Conservation (phyloP, 2,329 filamentous ascomycete genomes). For the Ceratocystis cubensis region DNA sequence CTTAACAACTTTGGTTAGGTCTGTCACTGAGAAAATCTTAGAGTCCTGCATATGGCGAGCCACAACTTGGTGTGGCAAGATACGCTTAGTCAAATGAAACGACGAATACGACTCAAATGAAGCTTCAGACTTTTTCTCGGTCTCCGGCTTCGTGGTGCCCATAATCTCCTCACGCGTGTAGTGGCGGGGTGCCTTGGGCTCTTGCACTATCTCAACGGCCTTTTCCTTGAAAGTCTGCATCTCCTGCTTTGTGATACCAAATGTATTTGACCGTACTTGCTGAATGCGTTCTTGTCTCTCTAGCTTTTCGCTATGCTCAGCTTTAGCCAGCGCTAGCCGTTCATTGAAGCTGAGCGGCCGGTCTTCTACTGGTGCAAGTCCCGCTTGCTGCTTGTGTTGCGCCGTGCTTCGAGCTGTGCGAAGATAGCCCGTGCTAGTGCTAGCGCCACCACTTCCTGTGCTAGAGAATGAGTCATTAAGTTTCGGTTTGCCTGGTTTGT, state of each 20-base stretch:
- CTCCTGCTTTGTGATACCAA: conserved; percentile 44
- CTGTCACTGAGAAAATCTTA: conserved; percentile 63
- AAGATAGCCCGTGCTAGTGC: conserved; percentile 11
- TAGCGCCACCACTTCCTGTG: neutral
- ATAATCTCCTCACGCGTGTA: conserved; percentile 55
- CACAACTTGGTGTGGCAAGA: conserved; percentile 69
- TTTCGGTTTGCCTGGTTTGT: conserved; percentile 7
- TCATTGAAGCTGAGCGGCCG: conserved; percentile 63
- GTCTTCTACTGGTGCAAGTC: conserved; percentile 9
- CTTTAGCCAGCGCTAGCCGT: conserved; percentile 59
- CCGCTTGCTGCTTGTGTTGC: conserved; percentile 7
- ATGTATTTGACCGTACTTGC: conserved; percentile 42
- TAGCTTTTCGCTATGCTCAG: conserved; percentile 39
- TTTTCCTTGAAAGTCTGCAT: conserved; percentile 47
- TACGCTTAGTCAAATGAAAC: conserved; percentile 68
- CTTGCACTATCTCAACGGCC: conserved; percentile 42
- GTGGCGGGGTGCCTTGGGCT: conserved; percentile 36
- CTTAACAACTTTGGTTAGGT: conserved; percentile 69
- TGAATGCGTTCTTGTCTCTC: conserved; percentile 42
- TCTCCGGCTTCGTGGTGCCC: conserved; percentile 29
- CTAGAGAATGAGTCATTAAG: conserved; percentile 14
- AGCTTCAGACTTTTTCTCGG: conserved; percentile 36
- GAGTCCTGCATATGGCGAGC: conserved; percentile 67
- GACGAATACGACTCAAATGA: conserved; percentile 79
- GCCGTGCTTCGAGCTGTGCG: conserved; percentile 14